Base-by-base conservation (phyloP, 2,329 filamentous ascomycete species). In the Penicillium paneum region DNA sequence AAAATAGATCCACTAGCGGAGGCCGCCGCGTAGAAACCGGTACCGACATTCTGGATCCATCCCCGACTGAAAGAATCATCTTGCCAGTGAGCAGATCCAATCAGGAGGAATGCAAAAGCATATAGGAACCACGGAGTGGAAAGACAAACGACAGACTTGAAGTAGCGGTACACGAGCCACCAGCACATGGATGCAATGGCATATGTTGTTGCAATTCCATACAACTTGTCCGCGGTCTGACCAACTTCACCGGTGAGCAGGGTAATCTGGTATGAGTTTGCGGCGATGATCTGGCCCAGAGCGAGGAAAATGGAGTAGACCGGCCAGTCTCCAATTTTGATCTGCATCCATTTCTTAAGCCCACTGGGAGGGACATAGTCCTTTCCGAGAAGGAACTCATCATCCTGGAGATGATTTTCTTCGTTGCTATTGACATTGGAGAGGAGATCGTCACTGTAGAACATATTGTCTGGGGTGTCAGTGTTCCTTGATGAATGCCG, bases 181-280 rank as follows among this genome's bases (percentile, higher is more conserved):
- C 85, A 88, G 43, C 81, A 62, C 6, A 84, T 67, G 0, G 83
- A 85, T 6, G 81, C 78, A 28, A 75, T 74, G 8, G 84, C 76
- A 64, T 86, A 87, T 29, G 84, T 81, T 11, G 76, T 79, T 0
- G 83, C 83, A 43, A 85, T 81, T 49, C 78, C 76, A 68, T 87
- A 87, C 0, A 87, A 75, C 66, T 84, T 82, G 36, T 75, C 69
- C 2, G 83, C 81, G 8, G 79, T 79, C 65, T 87, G 77, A 60
- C 82, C 83, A 28, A 84, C 76, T 61, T 84, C 80, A n/a, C 85
- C 85, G 0, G 83, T 84, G n/a, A 88, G 76, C n/a, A 88, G 76
- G 0, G 84, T 86, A 64, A 88, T 84, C 65, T 88, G 85, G 72
- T 87, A 86, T 0, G 83, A 86, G 68, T 86, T 86, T 53, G 83